A percentile compares a stretch with the other conserved stretches of the same genome.
phyloP scores from a whole-genome alignment of 805 yeast species.

The Debaryomyces tyrocola region DNA sequence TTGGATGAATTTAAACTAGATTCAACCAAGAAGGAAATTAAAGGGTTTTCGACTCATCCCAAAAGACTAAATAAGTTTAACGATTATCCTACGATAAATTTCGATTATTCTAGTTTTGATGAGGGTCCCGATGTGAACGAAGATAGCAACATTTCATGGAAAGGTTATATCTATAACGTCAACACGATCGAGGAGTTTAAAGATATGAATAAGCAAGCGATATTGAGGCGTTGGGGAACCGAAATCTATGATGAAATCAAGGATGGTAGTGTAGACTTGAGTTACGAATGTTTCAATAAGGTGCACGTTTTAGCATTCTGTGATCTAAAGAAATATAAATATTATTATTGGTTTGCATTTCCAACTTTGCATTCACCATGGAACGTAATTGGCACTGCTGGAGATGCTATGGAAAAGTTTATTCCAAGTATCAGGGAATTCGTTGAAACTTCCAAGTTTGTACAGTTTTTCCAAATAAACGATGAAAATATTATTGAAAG shows the following conservation, averaged over 20 bases:
- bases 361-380: conserved; percentile 64
- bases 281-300: conserved; percentile 32
- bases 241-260: conserved; percentile 21
- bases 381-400: conserved; percentile 22
- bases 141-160: conserved; percentile 15
- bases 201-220: conserved; percentile 56
- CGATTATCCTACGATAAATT: conserved; percentile 32
- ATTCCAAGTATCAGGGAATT: neutral
- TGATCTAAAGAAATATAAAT: conserved; percentile 85
- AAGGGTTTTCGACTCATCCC: conserved; percentile 44
- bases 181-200: conserved; percentile 90
- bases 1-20: conserved; percentile 71
- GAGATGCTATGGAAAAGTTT: neutral
- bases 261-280: conserved; percentile 28
- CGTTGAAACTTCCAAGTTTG: neutral
- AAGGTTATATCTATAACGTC: conserved; percentile 51
- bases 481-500: conserved; percentile 4
- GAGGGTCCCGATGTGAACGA: conserved; percentile 1
- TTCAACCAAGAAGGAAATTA: conserved; percentile 41
- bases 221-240: conserved; percentile 46
- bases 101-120: conserved; percentile 35
- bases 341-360: conserved; percentile 85
- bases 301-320: conserved; percentile 62
- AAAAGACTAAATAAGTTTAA: conserved; percentile 33
- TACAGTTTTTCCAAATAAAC: conserved; percentile 13